phyloP scores from a whole-genome alignment of 139 green algal genomes.

The Chlorella sorokiniana region DNA sequence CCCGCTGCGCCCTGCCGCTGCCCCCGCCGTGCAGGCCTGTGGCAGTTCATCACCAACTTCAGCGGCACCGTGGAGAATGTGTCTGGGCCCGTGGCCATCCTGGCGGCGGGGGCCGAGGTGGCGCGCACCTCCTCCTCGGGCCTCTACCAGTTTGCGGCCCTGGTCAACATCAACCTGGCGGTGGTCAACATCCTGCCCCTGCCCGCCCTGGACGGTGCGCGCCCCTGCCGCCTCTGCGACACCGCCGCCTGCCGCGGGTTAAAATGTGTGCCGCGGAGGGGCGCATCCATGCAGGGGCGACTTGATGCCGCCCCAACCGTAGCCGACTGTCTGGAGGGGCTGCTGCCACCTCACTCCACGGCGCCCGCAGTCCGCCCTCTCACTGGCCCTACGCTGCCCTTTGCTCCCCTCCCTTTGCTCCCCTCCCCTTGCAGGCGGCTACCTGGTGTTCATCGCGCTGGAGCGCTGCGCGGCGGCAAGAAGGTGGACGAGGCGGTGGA shows the following conservation, averaged over 20 bases:
- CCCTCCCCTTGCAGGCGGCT: slow-evolving; percentile 72
- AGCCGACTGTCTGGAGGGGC: too few species aligned
- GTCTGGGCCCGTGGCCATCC: slow-evolving; percentile 93
- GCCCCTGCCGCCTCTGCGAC: background rate
- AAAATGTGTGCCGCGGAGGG: too few species aligned
- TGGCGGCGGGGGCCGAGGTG: slow-evolving; percentile 90
- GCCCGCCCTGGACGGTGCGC: slow-evolving; percentile 83
- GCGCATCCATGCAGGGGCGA: too few species aligned
- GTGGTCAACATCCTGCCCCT: slow-evolving; percentile 96
- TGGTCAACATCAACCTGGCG: slow-evolving; percentile 99
- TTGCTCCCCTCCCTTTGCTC: background rate
- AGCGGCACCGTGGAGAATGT: slow-evolving; percentile 59
- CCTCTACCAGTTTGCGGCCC: slow-evolving; percentile 92
- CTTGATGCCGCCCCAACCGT: background rate
- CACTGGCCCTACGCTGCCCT: background rate
- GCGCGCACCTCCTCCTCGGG: slow-evolving; percentile 68
- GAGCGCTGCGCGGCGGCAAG: slow-evolving; percentile 87
- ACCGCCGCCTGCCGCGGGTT: too few species aligned
- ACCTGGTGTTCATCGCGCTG: slow-evolving; percentile 85
- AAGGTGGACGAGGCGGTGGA: slow-evolving; percentile 86
- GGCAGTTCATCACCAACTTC: slow-evolving; percentile 83
- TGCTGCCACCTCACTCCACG: background rate
- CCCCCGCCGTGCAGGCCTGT: slow-evolving; percentile 57
- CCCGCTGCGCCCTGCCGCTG: background rate
- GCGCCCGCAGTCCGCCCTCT: background rate